Evolutionary conservation across 768 basidiomycete species (phyloP).

Genomic region (Collybia sordida): DNA sequence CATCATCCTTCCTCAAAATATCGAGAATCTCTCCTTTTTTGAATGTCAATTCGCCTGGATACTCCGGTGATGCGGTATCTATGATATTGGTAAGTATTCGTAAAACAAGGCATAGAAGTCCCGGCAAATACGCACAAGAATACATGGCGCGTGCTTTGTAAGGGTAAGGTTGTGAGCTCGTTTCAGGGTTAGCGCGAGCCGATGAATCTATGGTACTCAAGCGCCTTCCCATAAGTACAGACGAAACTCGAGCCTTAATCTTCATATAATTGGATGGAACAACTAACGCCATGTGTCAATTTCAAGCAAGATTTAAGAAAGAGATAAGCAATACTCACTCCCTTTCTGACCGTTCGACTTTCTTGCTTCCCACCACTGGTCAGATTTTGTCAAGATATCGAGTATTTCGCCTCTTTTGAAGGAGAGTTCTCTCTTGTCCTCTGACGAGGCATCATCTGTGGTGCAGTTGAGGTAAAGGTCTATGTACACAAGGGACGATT

Average conservation of each 20-base stretch:
- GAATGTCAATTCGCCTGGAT: constrained; percentile 85
- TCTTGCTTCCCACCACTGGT: constrained; percentile 83
- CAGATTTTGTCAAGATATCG: constrained; percentile 69
- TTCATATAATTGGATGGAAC: constrained; percentile 40
- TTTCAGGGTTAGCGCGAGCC: neutral
- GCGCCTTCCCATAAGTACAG: neutral
- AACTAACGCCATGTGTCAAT: constrained; percentile 18
- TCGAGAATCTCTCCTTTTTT: constrained; percentile 80
- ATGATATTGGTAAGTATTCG: too few species aligned
- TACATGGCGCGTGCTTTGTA: too few species aligned
- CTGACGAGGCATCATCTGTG: constrained; percentile 66
- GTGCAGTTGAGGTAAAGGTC: neutral
- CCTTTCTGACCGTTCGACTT: constrained; percentile 61
- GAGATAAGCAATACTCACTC: constrained; percentile 45
- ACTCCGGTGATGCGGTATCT: constrained; percentile 75
- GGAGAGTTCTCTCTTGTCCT: constrained; percentile 82
- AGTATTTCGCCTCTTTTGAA: constrained; percentile 84
- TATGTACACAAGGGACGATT: too few species aligned
- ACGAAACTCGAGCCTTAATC: too few species aligned
- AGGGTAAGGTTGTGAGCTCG: neutral
- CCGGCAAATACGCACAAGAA: neutral
- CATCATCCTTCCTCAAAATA: constrained; percentile 69
- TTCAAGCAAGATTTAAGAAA: neutral
- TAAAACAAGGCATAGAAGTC: too few species aligned
- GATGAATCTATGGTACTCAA: too few species aligned